Percentiles rank a stretch among this genome's conserved stretches.
phyloP scores from a whole-genome alignment of 2,329 filamentous ascomycete species.

The Aspergillus fructus region DNA sequence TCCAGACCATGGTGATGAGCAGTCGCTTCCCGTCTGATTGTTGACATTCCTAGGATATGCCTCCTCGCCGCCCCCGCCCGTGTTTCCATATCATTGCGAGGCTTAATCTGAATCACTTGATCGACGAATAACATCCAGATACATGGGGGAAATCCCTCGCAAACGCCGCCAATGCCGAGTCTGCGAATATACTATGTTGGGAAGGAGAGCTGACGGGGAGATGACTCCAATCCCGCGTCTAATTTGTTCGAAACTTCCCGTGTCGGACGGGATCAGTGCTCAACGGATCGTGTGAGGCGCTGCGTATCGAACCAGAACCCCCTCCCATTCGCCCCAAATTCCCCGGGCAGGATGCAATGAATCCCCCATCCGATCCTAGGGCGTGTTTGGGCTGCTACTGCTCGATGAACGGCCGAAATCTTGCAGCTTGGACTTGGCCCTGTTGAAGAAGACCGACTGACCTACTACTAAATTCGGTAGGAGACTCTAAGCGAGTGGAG shows the following conservation, averaged over 20 bases:
- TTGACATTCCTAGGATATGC: too few species aligned
- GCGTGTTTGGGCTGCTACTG: neutral
- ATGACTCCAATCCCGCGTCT: constrained; percentile 6
- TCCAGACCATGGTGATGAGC: too few species aligned
- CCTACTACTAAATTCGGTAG: neutral
- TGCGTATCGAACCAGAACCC: neutral
- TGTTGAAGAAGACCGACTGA: neutral
- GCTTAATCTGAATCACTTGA: neutral
- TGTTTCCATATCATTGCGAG: too few species aligned
- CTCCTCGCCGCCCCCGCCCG: too few species aligned
- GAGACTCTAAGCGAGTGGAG: neutral
- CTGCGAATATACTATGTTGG: constrained; percentile 5
- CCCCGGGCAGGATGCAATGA: constrained; percentile 7
- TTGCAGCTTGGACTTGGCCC: neutral
- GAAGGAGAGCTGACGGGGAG: neutral
- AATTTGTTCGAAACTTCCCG: constrained; percentile 20
- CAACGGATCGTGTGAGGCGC: constrained; percentile 4
- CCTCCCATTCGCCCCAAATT: constrained; percentile 2
- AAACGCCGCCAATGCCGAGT: constrained; percentile 6
- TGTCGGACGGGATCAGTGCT: constrained; percentile 8
- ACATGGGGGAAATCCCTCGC: neutral
- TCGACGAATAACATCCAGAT: neutral
- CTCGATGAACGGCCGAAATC: neutral
- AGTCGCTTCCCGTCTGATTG: too few species aligned
- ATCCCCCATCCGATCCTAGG: constrained; percentile 10